Percentiles rank a stretch among this genome's conserved stretches.
phyloP scores from a whole-genome alignment of 1,284 basidiomycete species.

The Volvariella surrecta region DNA sequence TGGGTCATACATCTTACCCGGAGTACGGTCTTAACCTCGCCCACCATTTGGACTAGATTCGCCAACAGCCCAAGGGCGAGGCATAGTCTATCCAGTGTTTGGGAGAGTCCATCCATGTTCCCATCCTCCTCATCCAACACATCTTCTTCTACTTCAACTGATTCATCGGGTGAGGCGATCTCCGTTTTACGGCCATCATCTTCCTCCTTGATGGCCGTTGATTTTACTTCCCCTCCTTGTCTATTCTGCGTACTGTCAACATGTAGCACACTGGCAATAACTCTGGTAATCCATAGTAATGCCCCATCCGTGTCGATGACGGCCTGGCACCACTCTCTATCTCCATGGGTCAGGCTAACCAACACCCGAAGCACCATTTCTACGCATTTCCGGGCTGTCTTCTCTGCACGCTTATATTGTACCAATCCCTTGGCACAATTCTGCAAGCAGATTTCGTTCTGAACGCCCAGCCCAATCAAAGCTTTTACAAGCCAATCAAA shows the following conservation, averaged over 20 bases:
- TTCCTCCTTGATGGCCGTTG: slow-evolving; percentile 13
- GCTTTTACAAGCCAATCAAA: slow-evolving; percentile 34
- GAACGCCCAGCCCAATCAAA: slow-evolving; percentile 39
- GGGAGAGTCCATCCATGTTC: slow-evolving; percentile 15
- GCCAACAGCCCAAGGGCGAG: slow-evolving; percentile 63
- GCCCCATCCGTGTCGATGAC: slow-evolving; percentile 34
- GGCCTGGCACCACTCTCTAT: slow-evolving; percentile 41
- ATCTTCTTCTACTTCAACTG: slow-evolving; percentile 11
- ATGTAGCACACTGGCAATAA: slow-evolving; percentile 25
- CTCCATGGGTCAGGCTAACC: slow-evolving; percentile 59
- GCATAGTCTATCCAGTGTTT: slow-evolving; percentile 56
- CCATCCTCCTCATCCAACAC: too few relatives aligned
- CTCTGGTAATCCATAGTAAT: slow-evolving; percentile 36
- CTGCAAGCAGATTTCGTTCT: slow-evolving; percentile 15
- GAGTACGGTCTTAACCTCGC: slow-evolving; percentile 33
- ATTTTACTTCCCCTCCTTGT: slow-evolving; percentile 20
- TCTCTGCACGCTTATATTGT: slow-evolving; percentile 7
- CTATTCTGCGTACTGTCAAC: slow-evolving; percentile 14
- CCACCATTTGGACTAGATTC: slow-evolving; percentile 56
- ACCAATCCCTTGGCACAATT: slow-evolving; percentile 1
- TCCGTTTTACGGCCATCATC: too few relatives aligned
- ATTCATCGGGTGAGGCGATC: slow-evolving; percentile 9
- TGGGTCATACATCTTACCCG: slow-evolving; percentile 36
- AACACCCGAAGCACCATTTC: slow-evolving; percentile 55
- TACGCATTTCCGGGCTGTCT: slow-evolving; percentile 36